These are phyloP conservation scores for Clarireedia homoeocarpa DNA, from an alignment of 2,329 filamentous ascomycete genomes.

Conservation along the genomic window DNA sequence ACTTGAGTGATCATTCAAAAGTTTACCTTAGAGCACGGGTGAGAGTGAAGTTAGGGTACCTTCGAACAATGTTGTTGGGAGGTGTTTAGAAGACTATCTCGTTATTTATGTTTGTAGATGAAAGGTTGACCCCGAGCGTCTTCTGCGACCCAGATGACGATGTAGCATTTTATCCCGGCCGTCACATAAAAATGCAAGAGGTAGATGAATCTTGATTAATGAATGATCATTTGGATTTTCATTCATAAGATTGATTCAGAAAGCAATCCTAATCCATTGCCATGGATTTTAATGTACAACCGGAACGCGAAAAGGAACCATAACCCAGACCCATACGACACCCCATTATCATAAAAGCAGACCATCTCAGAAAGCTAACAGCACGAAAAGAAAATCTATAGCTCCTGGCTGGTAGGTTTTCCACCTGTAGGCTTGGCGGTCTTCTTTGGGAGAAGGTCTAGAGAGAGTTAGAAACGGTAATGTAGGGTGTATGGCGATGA, in stretches of 20 bases:
- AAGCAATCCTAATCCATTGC: slow-evolving; percentile 34
- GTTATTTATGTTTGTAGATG: too few relatives aligned
- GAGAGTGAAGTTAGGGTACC: too few relatives aligned
- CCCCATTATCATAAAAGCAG: slow-evolving; percentile 64
- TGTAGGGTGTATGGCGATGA: not conserved
- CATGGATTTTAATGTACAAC: slow-evolving; percentile 68
- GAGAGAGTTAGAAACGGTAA: slow-evolving; percentile 19
- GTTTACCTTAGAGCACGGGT: too few relatives aligned
- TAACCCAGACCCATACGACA: slow-evolving; percentile 67
- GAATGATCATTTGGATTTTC: slow-evolving; percentile 21
- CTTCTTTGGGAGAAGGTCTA: slow-evolving; percentile 99
- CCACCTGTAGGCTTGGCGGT: slow-evolving; percentile 69
- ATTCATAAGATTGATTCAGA: slow-evolving; percentile 30
- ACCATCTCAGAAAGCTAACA: slow-evolving; percentile 48
- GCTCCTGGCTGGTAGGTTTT: slow-evolving; percentile 89
- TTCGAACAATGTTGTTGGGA: too few relatives aligned
- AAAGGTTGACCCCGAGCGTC: not conserved
- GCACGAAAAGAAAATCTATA: slow-evolving; percentile 60
- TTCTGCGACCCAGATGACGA: too few relatives aligned
- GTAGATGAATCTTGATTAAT: not conserved
- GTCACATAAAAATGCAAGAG: not conserved
- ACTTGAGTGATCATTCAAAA: not conserved
- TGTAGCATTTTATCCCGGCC: too few relatives aligned
- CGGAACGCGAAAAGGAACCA: slow-evolving; percentile 55
- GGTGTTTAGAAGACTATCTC: too few relatives aligned